phyloP scores from a whole-genome alignment of 768 basidiomycete species.

The Kwoniella heveanensis region DNA sequence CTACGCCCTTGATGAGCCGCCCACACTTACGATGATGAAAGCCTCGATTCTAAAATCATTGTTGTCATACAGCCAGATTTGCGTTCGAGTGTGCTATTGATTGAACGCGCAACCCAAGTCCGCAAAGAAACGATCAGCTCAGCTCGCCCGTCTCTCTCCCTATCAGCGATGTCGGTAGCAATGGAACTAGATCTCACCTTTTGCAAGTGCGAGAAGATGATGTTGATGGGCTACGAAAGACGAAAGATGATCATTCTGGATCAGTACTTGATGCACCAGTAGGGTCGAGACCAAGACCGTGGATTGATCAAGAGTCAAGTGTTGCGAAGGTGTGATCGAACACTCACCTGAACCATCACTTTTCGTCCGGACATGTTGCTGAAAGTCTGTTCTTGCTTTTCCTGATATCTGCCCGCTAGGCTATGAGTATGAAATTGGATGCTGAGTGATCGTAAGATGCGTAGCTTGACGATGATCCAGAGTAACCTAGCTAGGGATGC shows the following conservation, averaged over 20 bases:
- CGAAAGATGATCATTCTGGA: not conserved
- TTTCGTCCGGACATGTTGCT: conserved; percentile 83
- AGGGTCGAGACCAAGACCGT: too few relatives aligned
- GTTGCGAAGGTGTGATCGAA: too few relatives aligned
- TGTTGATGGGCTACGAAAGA: conserved; percentile 39
- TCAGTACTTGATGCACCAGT: too few relatives aligned
- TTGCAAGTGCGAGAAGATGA: conserved; percentile 45
- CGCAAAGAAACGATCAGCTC: conserved; percentile 1
- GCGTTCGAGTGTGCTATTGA: conserved; percentile 75
- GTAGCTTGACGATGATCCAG: too few relatives aligned
- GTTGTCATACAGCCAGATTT: conserved; percentile 97
- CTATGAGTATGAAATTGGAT: not conserved
- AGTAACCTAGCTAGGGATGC: too few relatives aligned
- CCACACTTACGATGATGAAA: conserved; percentile 73
- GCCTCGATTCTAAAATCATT: conserved; percentile 95
- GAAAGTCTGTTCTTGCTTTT: conserved; percentile 1
- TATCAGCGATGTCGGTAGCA: too few relatives aligned
- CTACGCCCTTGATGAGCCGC: not conserved
- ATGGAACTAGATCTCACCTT: too few relatives aligned
- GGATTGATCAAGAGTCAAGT: too few relatives aligned
- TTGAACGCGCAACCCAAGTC: too few relatives aligned
- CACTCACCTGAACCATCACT: conserved; percentile 98
- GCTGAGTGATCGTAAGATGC: too few relatives aligned
- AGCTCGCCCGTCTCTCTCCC: not conserved
- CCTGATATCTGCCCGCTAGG: conserved; percentile 24